These are phyloP conservation scores for Pelargonium citronellum DNA, from an alignment of 441 rosid genomes.

Conservation along the genomic window DNA sequence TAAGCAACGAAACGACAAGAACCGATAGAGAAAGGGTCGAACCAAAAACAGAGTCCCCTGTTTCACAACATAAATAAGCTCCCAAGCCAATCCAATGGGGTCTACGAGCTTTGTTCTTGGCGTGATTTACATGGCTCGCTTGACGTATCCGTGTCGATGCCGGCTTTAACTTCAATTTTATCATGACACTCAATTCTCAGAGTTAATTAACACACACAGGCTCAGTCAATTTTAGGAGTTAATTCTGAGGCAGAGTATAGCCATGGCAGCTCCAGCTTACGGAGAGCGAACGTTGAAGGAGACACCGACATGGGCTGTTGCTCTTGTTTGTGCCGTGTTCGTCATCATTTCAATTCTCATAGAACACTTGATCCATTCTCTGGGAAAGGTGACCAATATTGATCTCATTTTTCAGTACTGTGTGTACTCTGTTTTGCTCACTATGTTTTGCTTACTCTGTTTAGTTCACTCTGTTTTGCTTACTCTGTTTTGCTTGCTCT, in stretches of 20 bases:
- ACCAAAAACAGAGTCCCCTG: neutral
- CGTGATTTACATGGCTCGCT: constrained; percentile 1
- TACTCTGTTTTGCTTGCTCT: neutral
- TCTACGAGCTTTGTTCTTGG: neutral
- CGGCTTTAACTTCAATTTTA: neutral
- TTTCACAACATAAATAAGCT: neutral
- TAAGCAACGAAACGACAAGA: neutral
- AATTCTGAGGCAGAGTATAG: neutral
- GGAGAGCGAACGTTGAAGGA: constrained; percentile 32
- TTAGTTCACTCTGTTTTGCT: neutral
- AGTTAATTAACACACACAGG: neutral
- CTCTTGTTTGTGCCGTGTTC: constrained; percentile 31
- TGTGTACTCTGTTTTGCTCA: neutral
- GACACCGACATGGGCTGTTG: constrained; percentile 41
- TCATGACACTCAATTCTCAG: neutral
- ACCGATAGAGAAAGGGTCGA: neutral
- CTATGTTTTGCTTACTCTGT: neutral
- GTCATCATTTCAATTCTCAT: constrained; percentile 31
- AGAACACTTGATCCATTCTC: constrained; percentile 26
- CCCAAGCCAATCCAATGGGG: neutral
- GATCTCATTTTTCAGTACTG: neutral
- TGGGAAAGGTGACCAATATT: constrained; percentile 24
- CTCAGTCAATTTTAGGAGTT: neutral
- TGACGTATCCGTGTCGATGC: neutral
- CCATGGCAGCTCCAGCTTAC: constrained; percentile 23